phyloP scores from a whole-genome alignment of 768 basidiomycete species.

The Rhodotorula babjevae region DNA sequence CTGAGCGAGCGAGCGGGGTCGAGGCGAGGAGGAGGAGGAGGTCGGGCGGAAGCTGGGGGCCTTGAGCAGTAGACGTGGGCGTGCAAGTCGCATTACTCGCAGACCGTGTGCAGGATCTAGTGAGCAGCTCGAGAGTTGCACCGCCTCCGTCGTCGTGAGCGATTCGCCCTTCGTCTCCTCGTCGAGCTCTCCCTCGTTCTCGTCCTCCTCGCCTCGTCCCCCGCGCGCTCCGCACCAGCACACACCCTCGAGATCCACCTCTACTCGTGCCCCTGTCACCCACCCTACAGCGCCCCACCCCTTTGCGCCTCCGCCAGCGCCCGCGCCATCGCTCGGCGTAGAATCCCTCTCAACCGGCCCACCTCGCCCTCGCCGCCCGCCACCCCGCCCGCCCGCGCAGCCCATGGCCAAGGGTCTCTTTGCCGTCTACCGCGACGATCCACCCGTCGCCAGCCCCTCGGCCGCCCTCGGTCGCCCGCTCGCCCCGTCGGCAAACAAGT shows the following conservation, averaged over 20 bases:
- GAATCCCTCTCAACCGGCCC: background rate
- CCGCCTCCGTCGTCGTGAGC: background rate
- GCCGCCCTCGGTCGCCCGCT: background rate
- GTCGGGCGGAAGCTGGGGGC: too few relatives aligned
- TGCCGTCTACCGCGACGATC: constrained; percentile 28
- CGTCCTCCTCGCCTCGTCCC: too few relatives aligned
- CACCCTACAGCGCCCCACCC: background rate
- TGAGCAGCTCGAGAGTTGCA: background rate
- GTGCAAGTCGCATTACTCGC: background rate
- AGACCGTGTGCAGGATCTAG: too few relatives aligned
- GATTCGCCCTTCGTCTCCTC: background rate
- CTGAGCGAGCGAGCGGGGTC: too few relatives aligned
- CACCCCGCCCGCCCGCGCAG: background rate
- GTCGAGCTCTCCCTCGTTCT: background rate
- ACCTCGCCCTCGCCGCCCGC: background rate
- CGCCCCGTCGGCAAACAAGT: background rate
- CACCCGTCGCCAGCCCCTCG: background rate
- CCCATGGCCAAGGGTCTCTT: constrained; percentile 28
- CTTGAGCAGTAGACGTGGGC: background rate
- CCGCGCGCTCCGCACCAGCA: accelerated
- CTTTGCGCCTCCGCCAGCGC: background rate
- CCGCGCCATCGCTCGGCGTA: background rate
- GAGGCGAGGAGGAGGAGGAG: background rate
- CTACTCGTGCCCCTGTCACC: background rate
- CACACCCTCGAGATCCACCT: background rate